These are phyloP conservation scores for Handroanthus guayacan DNA, from an alignment of 257 asterid species.

Conservation along the genomic window DNA sequence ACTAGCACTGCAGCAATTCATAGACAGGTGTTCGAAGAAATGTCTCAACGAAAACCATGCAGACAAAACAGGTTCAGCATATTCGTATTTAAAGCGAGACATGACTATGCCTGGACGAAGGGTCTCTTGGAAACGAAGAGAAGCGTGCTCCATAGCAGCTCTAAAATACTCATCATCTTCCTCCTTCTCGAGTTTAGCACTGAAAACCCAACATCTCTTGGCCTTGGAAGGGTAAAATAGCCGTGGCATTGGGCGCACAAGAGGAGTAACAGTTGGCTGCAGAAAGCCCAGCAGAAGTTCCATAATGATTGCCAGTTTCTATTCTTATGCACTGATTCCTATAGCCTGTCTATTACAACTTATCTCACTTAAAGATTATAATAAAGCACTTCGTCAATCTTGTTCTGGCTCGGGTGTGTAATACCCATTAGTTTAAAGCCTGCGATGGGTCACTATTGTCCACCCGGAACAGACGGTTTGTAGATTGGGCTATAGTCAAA, in stretches of 20 bases:
- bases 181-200: slow-evolving; percentile 36
- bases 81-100: neutral
- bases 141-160: slow-evolving; percentile 60
- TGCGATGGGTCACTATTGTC: neutral
- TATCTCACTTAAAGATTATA: too few relatives aligned
- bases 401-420: too few relatives aligned
- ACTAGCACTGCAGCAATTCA: neutral
- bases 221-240: slow-evolving; percentile 31
- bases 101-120: slow-evolving; percentile 62
- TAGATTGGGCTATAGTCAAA: neutral
- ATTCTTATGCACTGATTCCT: too few relatives aligned
- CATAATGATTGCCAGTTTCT: slow-evolving; percentile 37
- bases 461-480: neutral
- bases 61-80: neutral
- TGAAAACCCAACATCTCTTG: slow-evolving; percentile 26
- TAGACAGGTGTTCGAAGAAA: slow-evolving; percentile 33
- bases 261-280: slow-evolving; percentile 22
- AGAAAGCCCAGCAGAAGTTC: slow-evolving; percentile 35
- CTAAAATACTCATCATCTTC: slow-evolving; percentile 39
- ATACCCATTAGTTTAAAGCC: too few relatives aligned
- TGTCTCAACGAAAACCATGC: slow-evolving; percentile 30
- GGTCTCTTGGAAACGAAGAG: slow-evolving; percentile 72
- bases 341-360: too few relatives aligned
- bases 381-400: too few relatives aligned
- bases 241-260: slow-evolving; percentile 28